Conservation (phyloP, 495 filamentous ascomycete species). For the Cladorrhinum samala region DNA sequence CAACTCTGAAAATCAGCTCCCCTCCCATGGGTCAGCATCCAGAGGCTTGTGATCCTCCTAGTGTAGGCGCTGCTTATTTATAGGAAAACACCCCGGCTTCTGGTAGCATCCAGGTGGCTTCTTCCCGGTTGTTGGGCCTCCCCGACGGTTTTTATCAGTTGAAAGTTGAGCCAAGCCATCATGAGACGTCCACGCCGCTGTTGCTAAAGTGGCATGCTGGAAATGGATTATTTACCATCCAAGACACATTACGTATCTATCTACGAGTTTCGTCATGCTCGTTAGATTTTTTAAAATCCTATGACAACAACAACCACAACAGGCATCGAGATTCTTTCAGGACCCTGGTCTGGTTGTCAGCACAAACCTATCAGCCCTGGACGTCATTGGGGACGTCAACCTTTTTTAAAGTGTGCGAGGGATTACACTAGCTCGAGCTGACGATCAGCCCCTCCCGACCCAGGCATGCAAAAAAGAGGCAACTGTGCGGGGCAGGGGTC, state of each 20-base stretch:
- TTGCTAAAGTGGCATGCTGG: neutral
- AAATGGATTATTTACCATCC: neutral
- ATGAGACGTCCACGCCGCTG: slow-evolving; percentile 4
- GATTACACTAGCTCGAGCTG: neutral
- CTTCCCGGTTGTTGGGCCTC: neutral
- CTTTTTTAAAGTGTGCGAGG: too few relatives aligned
- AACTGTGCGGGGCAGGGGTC: slow-evolving; percentile 11
- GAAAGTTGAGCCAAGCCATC: neutral
- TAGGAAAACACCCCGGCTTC: neutral
- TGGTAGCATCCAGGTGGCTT: neutral
- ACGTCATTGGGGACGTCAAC: slow-evolving; percentile 13
- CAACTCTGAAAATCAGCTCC: neutral
- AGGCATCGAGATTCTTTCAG: slow-evolving; percentile 4
- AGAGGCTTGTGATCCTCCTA: too few relatives aligned
- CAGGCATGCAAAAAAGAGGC: neutral
- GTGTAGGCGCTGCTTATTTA: slow-evolving; percentile 6
- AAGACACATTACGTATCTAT: neutral
- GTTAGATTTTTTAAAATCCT: too few relatives aligned
- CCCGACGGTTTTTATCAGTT: neutral
- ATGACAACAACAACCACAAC: neutral
- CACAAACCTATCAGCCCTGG: neutral
- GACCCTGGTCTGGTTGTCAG: neutral
- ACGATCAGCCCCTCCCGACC: neutral
- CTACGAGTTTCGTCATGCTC: neutral
- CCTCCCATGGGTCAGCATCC: neutral